These are phyloP conservation scores for Aureobasidium vineae DNA, from an alignment of 2,329 filamentous ascomycete genomes.

Conservation along the genomic window DNA sequence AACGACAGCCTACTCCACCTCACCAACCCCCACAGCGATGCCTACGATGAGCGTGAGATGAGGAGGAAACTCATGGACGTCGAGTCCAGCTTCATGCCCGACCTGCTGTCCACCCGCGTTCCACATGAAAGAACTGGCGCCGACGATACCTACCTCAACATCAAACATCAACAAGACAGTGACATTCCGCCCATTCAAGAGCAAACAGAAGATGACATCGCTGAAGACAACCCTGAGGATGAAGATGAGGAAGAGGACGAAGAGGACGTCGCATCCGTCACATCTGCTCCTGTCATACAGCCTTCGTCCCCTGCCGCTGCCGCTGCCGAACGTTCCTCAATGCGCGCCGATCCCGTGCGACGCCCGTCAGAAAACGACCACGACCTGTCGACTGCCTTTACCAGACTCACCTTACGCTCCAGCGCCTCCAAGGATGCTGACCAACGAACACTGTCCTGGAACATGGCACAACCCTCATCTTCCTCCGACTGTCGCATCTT, in stretches of 20 bases:
- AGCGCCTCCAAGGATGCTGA: slow-evolving; percentile 2
- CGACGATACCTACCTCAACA: slow-evolving; percentile 49
- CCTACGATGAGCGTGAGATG: slow-evolving; percentile 57
- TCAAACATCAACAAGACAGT: slow-evolving; percentile 29
- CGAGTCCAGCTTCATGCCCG: slow-evolving; percentile 63
- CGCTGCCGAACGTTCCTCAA: slow-evolving; percentile 39
- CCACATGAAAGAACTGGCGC: slow-evolving; percentile 37
- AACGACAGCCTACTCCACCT: slow-evolving; percentile 33
- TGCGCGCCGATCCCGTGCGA: slow-evolving; percentile 9
- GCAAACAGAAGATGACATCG: slow-evolving; percentile 34
- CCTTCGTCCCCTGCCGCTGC: slow-evolving; percentile 48
- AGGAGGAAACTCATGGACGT: slow-evolving; percentile 59
- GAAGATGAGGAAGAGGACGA: slow-evolving; percentile 31
- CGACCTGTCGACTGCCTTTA: slow-evolving; percentile 18
- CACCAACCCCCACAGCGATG: slow-evolving; percentile 44
- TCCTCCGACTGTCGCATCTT: neutral
- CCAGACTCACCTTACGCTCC: slow-evolving; percentile 20
- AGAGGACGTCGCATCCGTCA: slow-evolving; percentile 23
- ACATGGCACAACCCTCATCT: neutral
- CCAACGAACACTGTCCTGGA: neutral
- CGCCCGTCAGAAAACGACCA: slow-evolving; percentile 2
- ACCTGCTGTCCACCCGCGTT: slow-evolving; percentile 42
- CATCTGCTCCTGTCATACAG: slow-evolving; percentile 10
- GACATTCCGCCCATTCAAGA: slow-evolving; percentile 29
- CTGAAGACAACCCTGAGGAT: slow-evolving; percentile 29